Percentiles rank a stretch among this genome's conserved stretches.
These are phyloP conservation scores for Hypseocharis bilobata DNA, from an alignment of 441 rosid genomes.

Conservation along the genomic window DNA sequence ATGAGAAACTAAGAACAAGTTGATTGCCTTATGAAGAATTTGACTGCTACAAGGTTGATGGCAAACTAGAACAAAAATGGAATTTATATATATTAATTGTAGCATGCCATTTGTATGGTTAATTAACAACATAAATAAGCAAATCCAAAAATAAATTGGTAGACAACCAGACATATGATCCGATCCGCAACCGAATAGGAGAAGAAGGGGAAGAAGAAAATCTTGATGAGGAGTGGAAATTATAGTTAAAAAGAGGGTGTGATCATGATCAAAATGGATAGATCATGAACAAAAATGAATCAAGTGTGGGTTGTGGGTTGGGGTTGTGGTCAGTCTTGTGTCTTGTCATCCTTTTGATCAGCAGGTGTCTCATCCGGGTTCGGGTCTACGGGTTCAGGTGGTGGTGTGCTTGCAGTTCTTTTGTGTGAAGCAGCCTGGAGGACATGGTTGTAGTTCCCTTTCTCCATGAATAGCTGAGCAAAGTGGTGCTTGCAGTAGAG, in stretches of 20 bases:
- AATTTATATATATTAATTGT: not conserved
- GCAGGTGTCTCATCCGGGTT: not conserved
- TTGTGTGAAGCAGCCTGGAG: slow-evolving; percentile 60
- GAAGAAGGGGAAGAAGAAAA: too few species aligned
- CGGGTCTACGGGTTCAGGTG: slow-evolving; percentile 41
- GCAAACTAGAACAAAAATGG: not conserved
- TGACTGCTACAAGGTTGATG: too few species aligned
- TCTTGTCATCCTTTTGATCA: not conserved
- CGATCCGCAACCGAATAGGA: not conserved
- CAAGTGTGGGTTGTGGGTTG: too few species aligned
- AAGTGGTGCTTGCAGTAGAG: slow-evolving; percentile 94
- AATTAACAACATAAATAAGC: not conserved
- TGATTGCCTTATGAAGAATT: too few species aligned
- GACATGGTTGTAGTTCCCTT: slow-evolving; percentile 79
- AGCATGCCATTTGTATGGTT: not conserved
- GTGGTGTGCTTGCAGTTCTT: slow-evolving; percentile 46
- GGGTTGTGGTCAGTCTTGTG: not conserved
- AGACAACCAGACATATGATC: too few species aligned
- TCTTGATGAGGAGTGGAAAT: not conserved
- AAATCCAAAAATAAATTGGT: slow-evolving; percentile 7
- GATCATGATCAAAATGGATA: not conserved
- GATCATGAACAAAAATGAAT: not conserved
- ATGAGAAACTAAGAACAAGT: too few species aligned
- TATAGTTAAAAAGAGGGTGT: too few species aligned
- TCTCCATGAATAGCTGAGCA: slow-evolving; percentile 84